Evolutionary conservation across 768 basidiomycete species (phyloP).

Genomic region (Termitomyces sp.): DNA sequence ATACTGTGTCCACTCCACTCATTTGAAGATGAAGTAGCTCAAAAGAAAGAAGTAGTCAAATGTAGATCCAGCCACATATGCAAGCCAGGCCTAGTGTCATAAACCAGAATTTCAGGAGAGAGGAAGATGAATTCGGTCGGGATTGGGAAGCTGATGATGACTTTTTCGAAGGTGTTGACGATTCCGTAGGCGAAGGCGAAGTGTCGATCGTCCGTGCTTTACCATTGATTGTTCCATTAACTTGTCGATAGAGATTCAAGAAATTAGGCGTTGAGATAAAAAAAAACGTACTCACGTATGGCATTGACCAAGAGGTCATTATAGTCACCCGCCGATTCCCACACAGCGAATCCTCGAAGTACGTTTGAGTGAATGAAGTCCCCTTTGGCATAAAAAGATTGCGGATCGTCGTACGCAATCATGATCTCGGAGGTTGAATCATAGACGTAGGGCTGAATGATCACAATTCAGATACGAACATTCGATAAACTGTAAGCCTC

Average conservation of each 20-base stretch:
- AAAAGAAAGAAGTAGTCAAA: not conserved
- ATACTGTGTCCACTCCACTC: not conserved
- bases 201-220: not conserved
- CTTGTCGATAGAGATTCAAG: not conserved
- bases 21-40: not conserved
- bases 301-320: slow-evolving; percentile 58
- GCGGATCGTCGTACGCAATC: slow-evolving; percentile 61
- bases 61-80: not conserved
- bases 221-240: slow-evolving; percentile 8
- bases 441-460: slow-evolving; percentile 61
- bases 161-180: not conserved
- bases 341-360: slow-evolving; percentile 64
- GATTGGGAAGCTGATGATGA: slow-evolving; percentile 4
- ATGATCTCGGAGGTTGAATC: slow-evolving; percentile 44
- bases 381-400: slow-evolving; percentile 60
- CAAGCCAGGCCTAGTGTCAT: slow-evolving; percentile 17
- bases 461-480: not conserved
- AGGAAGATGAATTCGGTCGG: not conserved
- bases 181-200: not conserved
- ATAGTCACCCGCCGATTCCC: slow-evolving; percentile 66
- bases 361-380: slow-evolving; percentile 45
- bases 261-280: not conserved
- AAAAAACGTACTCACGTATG: slow-evolving; percentile 3
- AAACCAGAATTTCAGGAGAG: not conserved
- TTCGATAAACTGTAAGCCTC: slow-evolving; percentile 11